A percentile compares a stretch with the other conserved stretches of the same genome.
These are phyloP conservation scores for Beauveria brongniartii DNA, from an alignment of 2,329 filamentous ascomycete species.

Conservation along the genomic window DNA sequence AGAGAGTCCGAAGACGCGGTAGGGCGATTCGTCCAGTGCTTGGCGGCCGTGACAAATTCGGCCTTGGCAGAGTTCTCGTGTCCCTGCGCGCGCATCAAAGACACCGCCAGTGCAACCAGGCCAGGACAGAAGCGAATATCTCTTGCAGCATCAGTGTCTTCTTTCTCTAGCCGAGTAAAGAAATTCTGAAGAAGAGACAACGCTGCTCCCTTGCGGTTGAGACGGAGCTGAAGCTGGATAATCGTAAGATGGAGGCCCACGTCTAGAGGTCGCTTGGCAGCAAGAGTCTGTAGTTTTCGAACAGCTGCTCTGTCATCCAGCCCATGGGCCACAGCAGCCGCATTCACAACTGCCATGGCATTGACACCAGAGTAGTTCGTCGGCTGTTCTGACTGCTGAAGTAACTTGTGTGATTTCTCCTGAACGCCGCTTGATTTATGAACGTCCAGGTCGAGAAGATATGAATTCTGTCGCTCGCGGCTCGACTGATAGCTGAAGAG, in stretches of 20 bases:
- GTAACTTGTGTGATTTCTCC: constrained; percentile 35
- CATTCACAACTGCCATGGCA: constrained; percentile 46
- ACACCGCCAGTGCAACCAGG: constrained; percentile 69
- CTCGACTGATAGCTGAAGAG: constrained; percentile 62
- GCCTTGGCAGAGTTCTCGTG: constrained; percentile 62
- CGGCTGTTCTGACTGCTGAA: constrained; percentile 23
- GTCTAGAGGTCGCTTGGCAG: constrained; percentile 70
- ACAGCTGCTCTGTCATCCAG: constrained; percentile 56
- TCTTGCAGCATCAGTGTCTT: constrained; percentile 44
- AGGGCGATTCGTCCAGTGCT: constrained; percentile 65
- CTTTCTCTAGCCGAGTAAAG: constrained; percentile 61
- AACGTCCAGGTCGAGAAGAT: constrained; percentile 56
- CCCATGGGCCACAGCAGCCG: constrained; percentile 63
- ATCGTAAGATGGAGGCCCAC: constrained; percentile 73
- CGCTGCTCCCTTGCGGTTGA: constrained; percentile 64
- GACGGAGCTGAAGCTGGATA: constrained; percentile 70
- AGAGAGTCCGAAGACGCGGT: constrained; percentile 47
- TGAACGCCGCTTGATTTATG: constrained; percentile 59
- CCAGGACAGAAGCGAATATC: constrained; percentile 78
- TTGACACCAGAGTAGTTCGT: constrained; percentile 26
- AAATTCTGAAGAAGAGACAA: constrained; percentile 69
- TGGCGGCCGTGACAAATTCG: constrained; percentile 71
- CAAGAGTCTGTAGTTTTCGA: constrained; percentile 58
- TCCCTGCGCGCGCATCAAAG: constrained; percentile 69
- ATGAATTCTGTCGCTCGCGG: constrained; percentile 51